Base-by-base conservation (phyloP, 2,329 filamentous ascomycete species). In the Fusarium tanahbumbuense region DNA sequence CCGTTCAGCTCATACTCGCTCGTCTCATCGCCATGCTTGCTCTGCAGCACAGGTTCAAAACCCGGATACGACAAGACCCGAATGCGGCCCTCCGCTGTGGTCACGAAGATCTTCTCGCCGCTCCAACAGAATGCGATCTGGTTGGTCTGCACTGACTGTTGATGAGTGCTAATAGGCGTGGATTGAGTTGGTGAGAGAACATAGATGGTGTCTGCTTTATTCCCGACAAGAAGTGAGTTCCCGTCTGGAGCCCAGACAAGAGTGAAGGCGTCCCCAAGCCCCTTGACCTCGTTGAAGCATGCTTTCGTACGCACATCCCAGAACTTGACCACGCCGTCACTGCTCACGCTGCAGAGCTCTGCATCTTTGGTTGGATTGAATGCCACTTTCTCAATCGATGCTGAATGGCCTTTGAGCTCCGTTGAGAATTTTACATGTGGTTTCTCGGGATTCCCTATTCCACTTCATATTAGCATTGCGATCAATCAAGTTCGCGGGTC, bases 321-420 rank as follows among this genome's bases (percentile, higher is more conserved):
- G 73, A 95, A 89, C 76, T 91, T 89, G 65, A 92, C 89, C 32
- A 90, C 87, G 3, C 92, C 92, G 76, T 95, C 92, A 46, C 84
- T 87, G 70, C 91, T 92, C 56, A 92, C 86, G 76, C 90, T 93
- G 71, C 91, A 93, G 11, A 95, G 83, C 80, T 94, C 91, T 6
- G 91, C 89, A 77, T 95, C 92, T 77, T 90, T 92, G 62, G 87
- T 86, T 1, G 92, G 92, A 75, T 93, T 93, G 80, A 93, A 95
- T 3, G 90, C 90, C 2, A 95, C 89, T 76, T 91, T 91, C 76
- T 94, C 92, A 47, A 94, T 89, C 28, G 86, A 79, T 27, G 88
- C 85, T 8, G 84, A 76, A 77, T 92, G 89, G 28, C 91, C 89
- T 73, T 90, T 90, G 66, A 94, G 86, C 76, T 94, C 92, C 0